Evolutionary conservation across 2,329 filamentous ascomycete genomes (phyloP), one percentile per base, ranked within the genome.

Genomic region (Penicillium decumbens): DNA sequence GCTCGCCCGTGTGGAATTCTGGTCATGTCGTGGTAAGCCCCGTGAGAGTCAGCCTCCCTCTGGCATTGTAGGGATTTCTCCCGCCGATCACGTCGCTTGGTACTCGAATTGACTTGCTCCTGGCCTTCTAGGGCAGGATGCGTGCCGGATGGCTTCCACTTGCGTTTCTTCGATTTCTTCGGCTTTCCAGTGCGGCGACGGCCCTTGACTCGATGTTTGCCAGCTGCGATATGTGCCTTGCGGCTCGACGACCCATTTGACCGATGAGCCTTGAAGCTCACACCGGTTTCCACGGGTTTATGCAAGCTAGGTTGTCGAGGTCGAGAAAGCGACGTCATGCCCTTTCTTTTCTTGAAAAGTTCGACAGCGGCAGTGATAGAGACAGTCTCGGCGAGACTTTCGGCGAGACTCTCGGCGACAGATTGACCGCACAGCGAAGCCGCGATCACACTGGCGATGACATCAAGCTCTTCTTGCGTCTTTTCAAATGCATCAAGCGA

Each of bases 71-170:
- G 70, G 42, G 65, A 66, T 13, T 68, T 71, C 20, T 65, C 65
- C 5, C 51, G 73, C 23, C 70, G 66, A 8, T 60, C 64, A 3
- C 54, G 65, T 41, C 57, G 65, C 43, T 69, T 70, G 46, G 66
- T 66, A 2, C 65, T 68, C 20, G 65, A 57, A 35, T 60, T 75
- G 5, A 66, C 63, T 29, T 61, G 59, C n/a, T 61, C 64, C 8
- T 52, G 8, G 39, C 12, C 23, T 29, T 12, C 10, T 30, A 10
- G 23, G 23, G 12, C 9, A 13, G 6, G 12, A 10, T 18, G 37
- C 6, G 12, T 7, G 4, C 27, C 24, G 7, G 23, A 10, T 23
- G 30, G 4, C 12, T 29, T 15, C 3, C 30, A 25, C 18, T 35
- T 30, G 25, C 28, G 39, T 6, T 37, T 23, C 32, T 39, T 43